Conservation (phyloP, 1,139 yeast genomes). For the Meyerozyma sp. region DNA sequence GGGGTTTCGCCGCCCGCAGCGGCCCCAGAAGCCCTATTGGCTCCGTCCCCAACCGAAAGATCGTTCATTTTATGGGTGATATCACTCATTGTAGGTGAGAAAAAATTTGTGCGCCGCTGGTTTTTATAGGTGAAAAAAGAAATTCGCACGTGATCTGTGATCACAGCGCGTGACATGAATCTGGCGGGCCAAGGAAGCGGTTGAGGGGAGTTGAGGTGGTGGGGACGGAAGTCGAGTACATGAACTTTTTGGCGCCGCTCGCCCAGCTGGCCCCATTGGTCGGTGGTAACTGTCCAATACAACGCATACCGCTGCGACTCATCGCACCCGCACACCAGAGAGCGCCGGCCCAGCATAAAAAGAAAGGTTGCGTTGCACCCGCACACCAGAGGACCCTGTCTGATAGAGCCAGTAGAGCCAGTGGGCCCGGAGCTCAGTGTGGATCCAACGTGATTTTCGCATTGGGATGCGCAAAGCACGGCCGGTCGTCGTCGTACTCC, state of each 20-base stretch:
- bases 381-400: constrained; percentile 7
- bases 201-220: neutral
- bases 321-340: neutral
- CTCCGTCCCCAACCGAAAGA: constrained; percentile 30
- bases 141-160: constrained; percentile 1
- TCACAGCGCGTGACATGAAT: neutral
- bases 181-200: neutral
- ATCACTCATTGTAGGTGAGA: constrained; percentile 27
- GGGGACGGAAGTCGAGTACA: neutral
- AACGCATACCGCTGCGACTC: neutral
- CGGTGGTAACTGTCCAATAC: too few species aligned
- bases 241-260: too few species aligned
- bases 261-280: too few species aligned
- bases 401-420: too few species aligned
- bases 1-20: constrained; percentile 11
- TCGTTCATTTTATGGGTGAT: constrained; percentile 40
- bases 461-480: constrained; percentile 38
- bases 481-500: constrained; percentile 21
- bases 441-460: constrained; percentile 24
- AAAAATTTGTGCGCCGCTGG: constrained; percentile 1
- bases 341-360: neutral
- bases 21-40: constrained; percentile 6
- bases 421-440: too few species aligned
- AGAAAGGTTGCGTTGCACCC: constrained; percentile 1
- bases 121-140: constrained; percentile 1